Percentiles rank a stretch among this genome's conserved stretches.
phyloP scores from a whole-genome alignment of 257 asterid genomes.

The Fraxinus excelsior region DNA sequence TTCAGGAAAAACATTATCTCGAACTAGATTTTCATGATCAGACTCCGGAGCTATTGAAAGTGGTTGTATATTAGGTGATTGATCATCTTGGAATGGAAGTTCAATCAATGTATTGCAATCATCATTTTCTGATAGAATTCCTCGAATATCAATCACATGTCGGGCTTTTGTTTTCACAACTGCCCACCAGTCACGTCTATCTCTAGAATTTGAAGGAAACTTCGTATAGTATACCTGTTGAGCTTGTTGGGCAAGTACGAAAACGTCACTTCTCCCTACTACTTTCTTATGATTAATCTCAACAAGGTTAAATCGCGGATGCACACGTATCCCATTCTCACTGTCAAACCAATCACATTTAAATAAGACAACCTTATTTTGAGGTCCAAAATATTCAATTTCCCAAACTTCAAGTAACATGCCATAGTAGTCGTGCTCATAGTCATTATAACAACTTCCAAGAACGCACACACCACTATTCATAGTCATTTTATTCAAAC shows the following conservation, averaged over 20 bases:
- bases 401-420: too few species aligned
- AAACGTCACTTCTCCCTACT: too few species aligned
- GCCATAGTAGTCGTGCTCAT: too few species aligned
- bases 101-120: not conserved
- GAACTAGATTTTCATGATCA: not conserved
- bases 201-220: slow-evolving; percentile 8
- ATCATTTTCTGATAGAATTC: not conserved
- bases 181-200: not conserved
- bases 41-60: not conserved
- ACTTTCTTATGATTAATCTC: too few species aligned
- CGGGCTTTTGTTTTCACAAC: not conserved
- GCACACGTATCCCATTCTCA: too few species aligned
- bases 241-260: too few species aligned
- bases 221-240: not conserved
- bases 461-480: not conserved
- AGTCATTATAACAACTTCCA: too few species aligned
- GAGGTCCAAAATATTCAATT: too few species aligned
- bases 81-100: slow-evolving; percentile 11
- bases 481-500: not conserved
- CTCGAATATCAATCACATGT: not conserved
- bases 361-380: too few species aligned
- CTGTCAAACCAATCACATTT: too few species aligned
- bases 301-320: too few species aligned
- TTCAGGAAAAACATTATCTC: too few species aligned
- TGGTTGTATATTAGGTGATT: slow-evolving; percentile 12